phyloP scores from a whole-genome alignment of 331 rosid genomes.

The Malus hybrid region DNA sequence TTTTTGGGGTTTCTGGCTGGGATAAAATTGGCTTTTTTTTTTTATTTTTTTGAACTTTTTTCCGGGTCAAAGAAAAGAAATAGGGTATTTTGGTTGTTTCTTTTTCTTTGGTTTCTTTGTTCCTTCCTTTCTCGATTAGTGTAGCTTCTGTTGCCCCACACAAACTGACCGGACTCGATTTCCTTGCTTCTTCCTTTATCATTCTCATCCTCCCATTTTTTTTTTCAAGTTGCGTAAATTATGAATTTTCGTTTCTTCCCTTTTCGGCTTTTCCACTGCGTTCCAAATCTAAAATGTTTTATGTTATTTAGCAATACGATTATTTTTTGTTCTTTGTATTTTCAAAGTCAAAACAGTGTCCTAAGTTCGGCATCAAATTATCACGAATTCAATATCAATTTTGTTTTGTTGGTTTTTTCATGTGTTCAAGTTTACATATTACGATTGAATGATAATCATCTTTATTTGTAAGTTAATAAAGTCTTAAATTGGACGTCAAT shows the following conservation, averaged over 20 bases:
- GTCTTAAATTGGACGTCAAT: fast-evolving
- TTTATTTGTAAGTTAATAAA: too few relatives aligned
- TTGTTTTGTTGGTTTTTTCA: too few relatives aligned
- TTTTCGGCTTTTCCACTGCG: too few relatives aligned
- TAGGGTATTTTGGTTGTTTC: slow-evolving; percentile 4
- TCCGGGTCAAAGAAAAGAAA: slow-evolving; percentile 8
- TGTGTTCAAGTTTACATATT: too few relatives aligned
- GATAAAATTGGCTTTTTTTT: too few relatives aligned
- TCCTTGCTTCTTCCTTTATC: slow-evolving; percentile 18
- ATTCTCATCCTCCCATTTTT: background rate
- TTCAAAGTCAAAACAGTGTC: too few relatives aligned
- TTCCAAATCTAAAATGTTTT: too few relatives aligned
- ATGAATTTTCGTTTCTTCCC: background rate
- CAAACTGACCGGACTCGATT: slow-evolving; percentile 27
- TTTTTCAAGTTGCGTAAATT: background rate
- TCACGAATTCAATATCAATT: too few relatives aligned
- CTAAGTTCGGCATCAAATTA: too few relatives aligned
- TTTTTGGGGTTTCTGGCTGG: background rate
- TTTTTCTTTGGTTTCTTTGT: background rate
- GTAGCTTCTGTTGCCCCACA: slow-evolving; percentile 25
- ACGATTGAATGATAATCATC: too few relatives aligned
- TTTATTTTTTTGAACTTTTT: background rate
- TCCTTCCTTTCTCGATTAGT: slow-evolving; percentile 25
- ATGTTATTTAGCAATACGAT: too few relatives aligned
- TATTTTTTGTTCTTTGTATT: too few relatives aligned